phyloP scores from a whole-genome alignment of 2,329 filamentous ascomycete genomes.

The Leptographium wingfieldii region DNA sequence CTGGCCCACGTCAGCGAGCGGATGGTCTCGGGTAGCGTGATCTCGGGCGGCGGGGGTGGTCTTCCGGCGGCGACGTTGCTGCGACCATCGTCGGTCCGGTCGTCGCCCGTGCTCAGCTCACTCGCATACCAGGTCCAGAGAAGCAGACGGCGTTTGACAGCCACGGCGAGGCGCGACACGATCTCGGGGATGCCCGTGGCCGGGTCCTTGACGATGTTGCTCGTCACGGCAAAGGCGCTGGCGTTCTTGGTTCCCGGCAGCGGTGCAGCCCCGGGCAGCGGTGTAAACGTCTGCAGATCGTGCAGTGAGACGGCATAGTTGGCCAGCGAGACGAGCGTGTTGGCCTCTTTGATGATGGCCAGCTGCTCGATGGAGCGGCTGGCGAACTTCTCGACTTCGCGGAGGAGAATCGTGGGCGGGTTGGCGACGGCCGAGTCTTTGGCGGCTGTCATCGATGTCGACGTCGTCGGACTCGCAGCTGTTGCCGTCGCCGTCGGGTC shows the following conservation, averaged over 20 bases:
- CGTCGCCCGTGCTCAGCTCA: constrained; percentile 46
- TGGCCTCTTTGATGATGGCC: constrained; percentile 89
- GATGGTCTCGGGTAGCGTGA: constrained; percentile 69
- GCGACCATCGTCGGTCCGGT: neutral
- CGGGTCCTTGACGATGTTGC: constrained; percentile 85
- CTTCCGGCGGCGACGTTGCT: neutral
- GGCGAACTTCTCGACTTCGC: constrained; percentile 91
- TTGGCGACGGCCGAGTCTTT: constrained; percentile 13
- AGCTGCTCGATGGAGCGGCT: constrained; percentile 83
- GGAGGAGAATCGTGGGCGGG: constrained; percentile 63
- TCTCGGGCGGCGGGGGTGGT: constrained; percentile 54
- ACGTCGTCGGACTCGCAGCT: constrained; percentile 15
- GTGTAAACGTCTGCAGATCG: constrained; percentile 72
- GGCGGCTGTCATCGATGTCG: neutral
- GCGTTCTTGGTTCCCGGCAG: constrained; percentile 78
- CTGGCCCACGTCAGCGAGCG: constrained; percentile 86
- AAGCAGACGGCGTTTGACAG: constrained; percentile 79
- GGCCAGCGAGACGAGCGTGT: constrained; percentile 78
- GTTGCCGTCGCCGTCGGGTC: constrained; percentile 20
- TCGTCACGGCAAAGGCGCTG: constrained; percentile 81
- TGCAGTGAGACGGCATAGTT: constrained; percentile 83
- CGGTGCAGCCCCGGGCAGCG: constrained; percentile 51
- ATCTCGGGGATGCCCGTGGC: constrained; percentile 84
- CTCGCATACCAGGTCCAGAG: constrained; percentile 96
- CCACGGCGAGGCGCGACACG: constrained; percentile 80